Evolutionary conservation across 768 basidiomycete species (phyloP), one percentile per base, ranked within the genome.

Genomic region (Gyrodon lividus): DNA sequence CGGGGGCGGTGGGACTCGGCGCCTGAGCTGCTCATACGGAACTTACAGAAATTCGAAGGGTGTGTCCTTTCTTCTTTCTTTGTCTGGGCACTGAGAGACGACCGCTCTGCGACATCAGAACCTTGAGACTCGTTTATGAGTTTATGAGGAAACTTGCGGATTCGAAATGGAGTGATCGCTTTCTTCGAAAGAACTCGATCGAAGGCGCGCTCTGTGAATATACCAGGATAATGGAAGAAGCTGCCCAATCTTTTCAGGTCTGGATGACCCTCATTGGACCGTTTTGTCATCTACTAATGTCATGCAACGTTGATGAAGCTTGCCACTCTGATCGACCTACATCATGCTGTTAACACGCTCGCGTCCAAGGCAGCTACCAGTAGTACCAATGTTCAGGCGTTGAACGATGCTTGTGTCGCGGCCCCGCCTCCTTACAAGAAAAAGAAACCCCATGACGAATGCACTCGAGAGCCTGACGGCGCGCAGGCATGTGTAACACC

Each of bases 211-310:
- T 79, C 4, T 58, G 37, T 2, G 65, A 70, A 7, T 71, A 70
- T 42, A 61, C 66, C 31, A 59, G 48, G 17, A 60, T 64, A 42
- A 58, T 79, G 30, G 72, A 77, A 20, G 77, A 79, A 20, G 75
- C 78, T 10, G 69, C 73, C 10, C 72, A 73, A 43, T 71, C 77
- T 8, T 78, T 79, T 51, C 77, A 79, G 69, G 78, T 75, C 52
- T 20, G 51, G 39, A 41, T 23, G 10, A 23, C 23, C 13, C 5
- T 22, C 9, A 23, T 19, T 13, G 6, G 31, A 7, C 39, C 6
- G 16, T 37, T 13, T 45, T 41, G 6, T 26, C 19, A 9, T 24
- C 16, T 22, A 22, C 5, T 2, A 2, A 34, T 30, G 3, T 40
- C 19, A 14, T 51, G 13, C 22, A 43, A 16, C n/a, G 24, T 44